Evolutionary conservation across 768 basidiomycete genomes (phyloP).

Genomic region (Podaxis sp.): DNA sequence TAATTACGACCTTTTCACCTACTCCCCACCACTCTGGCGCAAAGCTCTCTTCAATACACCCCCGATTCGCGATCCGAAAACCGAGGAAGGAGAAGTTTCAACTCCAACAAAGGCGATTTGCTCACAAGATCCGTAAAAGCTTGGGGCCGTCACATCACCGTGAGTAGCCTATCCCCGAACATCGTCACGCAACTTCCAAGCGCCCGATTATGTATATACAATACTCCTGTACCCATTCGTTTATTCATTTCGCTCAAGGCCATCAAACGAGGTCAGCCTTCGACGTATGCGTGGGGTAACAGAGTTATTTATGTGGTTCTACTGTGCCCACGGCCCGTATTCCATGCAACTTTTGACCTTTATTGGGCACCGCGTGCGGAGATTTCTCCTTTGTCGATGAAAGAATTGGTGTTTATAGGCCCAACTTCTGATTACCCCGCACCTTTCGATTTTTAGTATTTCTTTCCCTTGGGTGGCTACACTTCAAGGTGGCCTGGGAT

Average conservation of each 20-base stretch:
- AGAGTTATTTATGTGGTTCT: constrained; percentile 2
- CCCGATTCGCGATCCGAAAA: not conserved
- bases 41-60: not conserved
- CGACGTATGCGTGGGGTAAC: not conserved
- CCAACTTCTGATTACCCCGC: not conserved
- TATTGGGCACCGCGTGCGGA: not conserved
- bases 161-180: no score
- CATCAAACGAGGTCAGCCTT: not conserved
- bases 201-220: no score
- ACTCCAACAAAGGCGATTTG: not conserved
- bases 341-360: constrained; percentile 9
- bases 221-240: not conserved
- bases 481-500: not conserved
- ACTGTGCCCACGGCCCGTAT: not conserved
- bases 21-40: not conserved
- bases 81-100: not conserved
- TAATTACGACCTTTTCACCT: not conserved
- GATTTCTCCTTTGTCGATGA: constrained; percentile 1
- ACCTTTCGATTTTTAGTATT: not conserved
- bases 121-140: not conserved
- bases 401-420: not conserved
- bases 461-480: not conserved
- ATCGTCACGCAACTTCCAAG: no score
- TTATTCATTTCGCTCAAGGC: not conserved
- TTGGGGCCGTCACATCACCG: not conserved